Percentiles rank a stretch among this genome's conserved stretches.
Conservation (phyloP, 306 rosid genomes). For the Parietaria judaica region DNA sequence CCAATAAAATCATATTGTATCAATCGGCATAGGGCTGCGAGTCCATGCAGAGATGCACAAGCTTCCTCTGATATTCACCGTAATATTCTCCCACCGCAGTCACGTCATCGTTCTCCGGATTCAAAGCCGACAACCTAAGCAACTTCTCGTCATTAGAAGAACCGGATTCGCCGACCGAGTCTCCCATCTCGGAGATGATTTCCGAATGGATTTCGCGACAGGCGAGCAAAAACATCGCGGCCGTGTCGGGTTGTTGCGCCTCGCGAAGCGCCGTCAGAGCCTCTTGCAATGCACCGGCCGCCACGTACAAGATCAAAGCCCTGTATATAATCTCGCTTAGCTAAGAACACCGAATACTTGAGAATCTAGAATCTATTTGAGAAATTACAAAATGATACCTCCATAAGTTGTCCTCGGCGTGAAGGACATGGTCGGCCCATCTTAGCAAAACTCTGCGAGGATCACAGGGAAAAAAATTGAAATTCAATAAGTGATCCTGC, state of each 20-base stretch:
- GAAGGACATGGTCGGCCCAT: constrained; percentile 80
- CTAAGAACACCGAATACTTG: constrained; percentile 21
- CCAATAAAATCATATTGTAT: constrained; percentile 7
- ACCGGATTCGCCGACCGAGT: constrained; percentile 42
- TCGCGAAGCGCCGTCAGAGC: constrained; percentile 90
- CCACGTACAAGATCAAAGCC: constrained; percentile 85
- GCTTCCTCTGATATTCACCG: constrained; percentile 76
- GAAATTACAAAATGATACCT: constrained; percentile 43
- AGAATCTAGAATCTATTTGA: constrained; percentile 3
- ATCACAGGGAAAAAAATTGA: constrained; percentile 3
- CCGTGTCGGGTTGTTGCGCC: constrained; percentile 87
- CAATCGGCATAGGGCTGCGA: constrained; percentile 62
- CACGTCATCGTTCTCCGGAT: constrained; percentile 75
- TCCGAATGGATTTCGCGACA: constrained; percentile 82
- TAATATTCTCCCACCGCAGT: constrained; percentile 69
- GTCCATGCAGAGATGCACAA: constrained; percentile 97
- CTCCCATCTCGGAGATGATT: constrained; percentile 38
- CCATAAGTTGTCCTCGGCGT: constrained; percentile 80
- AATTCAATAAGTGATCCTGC: neutral
- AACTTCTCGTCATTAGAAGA: constrained; percentile 37
- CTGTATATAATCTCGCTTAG: constrained; percentile 38
- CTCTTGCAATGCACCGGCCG: constrained; percentile 93
- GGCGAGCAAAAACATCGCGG: constrained; percentile 88
- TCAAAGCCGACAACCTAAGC: constrained; percentile 53
- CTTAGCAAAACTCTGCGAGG: constrained; percentile 80